Evolutionary conservation across 2,329 filamentous ascomycete species (phyloP).

Genomic region (Curvularia lunata): DNA sequence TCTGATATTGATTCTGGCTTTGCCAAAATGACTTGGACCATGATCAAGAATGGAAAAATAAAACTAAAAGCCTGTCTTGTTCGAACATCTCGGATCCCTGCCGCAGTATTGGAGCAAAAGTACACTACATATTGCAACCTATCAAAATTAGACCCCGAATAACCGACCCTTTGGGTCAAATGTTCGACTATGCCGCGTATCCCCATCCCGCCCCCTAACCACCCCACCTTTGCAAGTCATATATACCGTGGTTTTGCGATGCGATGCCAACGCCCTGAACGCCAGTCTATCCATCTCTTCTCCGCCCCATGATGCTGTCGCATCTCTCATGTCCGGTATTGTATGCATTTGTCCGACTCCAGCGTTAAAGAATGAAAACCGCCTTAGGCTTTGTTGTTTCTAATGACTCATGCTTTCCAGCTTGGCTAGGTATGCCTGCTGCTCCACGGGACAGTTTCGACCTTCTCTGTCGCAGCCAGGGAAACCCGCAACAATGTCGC

Average conservation of each 20-base stretch:
- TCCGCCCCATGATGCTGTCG: neutral
- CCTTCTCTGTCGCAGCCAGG: constrained; percentile 68
- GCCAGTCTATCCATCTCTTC: constrained; percentile 1
- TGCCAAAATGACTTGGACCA: no score
- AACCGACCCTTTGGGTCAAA: neutral
- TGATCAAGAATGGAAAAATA: neutral
- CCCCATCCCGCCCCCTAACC: neutral
- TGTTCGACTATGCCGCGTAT: neutral
- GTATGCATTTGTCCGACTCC: neutral
- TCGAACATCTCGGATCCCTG: neutral
- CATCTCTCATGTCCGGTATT: neutral
- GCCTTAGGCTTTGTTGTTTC: neutral
- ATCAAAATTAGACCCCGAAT: neutral
- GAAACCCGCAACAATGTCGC: constrained; percentile 84
- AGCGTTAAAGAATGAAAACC: neutral
- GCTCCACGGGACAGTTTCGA: constrained; percentile 74
- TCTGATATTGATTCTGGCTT: neutral
- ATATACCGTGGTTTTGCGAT: constrained; percentile 5
- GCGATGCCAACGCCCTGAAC: constrained; percentile 4
- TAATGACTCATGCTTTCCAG: constrained; percentile 35
- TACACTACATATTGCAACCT: neutral
- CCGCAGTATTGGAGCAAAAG: neutral
- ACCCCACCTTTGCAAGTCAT: neutral
- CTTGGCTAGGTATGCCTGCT: constrained; percentile 59
- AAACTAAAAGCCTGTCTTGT: neutral